Evolutionary conservation across 2,329 filamentous ascomycete species (phyloP).

Genomic region (Alternaria sp.): DNA sequence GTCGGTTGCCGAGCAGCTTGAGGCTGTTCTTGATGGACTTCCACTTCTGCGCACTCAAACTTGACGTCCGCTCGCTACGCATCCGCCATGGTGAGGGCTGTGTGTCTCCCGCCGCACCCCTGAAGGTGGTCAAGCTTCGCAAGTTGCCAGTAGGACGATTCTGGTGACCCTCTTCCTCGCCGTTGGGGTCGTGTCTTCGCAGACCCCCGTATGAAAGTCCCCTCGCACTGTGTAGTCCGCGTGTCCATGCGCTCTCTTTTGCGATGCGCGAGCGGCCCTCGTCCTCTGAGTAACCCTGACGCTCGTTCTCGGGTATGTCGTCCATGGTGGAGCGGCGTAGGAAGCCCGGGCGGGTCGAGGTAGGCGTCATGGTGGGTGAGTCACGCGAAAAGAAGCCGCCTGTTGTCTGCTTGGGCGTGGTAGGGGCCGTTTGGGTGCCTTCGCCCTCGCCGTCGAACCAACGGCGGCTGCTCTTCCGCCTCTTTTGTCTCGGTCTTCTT

Average conservation of each 20-base stretch:
- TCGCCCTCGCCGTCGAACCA: constrained; percentile 55
- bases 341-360: constrained; percentile 56
- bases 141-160: constrained; percentile 52
- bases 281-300: constrained; percentile 58
- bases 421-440: constrained; percentile 69
- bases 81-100: constrained; percentile 53
- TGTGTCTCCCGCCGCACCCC: constrained; percentile 44
- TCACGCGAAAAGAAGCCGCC: constrained; percentile 57
- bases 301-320: constrained; percentile 55
- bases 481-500: constrained; percentile 52
- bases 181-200: constrained; percentile 43
- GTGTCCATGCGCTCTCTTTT: constrained; percentile 54
- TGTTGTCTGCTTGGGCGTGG: constrained; percentile 65
- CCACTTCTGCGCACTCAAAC: constrained; percentile 78
- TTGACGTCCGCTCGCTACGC: constrained; percentile 55
- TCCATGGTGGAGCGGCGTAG: constrained; percentile 58
- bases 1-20: constrained; percentile 76
- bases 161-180: constrained; percentile 42
- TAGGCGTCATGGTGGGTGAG: constrained; percentile 44
- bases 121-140: constrained; percentile 56
- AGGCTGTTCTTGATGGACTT: constrained; percentile 89
- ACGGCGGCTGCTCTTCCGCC: constrained; percentile 69
- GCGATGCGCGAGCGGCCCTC: constrained; percentile 57
- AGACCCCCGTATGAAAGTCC: constrained; percentile 55
- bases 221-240: constrained; percentile 55